phyloP scores from a whole-genome alignment of 306 rosid genomes.

The Fragaria iinumae region DNA sequence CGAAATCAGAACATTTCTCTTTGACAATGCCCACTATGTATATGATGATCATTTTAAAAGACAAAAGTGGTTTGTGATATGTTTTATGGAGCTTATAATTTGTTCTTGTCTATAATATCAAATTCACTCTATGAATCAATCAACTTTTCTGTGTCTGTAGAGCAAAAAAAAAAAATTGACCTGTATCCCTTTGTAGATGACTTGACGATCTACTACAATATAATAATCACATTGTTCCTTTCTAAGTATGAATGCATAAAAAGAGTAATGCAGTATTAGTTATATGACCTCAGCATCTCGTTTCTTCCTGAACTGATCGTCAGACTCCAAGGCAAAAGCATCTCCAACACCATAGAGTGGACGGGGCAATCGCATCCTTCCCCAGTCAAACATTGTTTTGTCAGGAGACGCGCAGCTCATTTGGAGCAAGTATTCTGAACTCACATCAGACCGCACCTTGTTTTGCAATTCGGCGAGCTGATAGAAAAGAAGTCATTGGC shows the following conservation, averaged over 20 bases:
- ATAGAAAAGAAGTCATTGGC: constrained; percentile 57
- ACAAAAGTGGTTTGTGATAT: neutral
- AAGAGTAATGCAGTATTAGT: constrained; percentile 19
- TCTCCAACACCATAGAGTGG: constrained; percentile 95
- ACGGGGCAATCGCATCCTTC: constrained; percentile 84
- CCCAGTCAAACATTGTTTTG: constrained; percentile 90
- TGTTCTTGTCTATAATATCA: neutral
- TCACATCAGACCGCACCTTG: constrained; percentile 79
- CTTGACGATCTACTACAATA: constrained; percentile 6
- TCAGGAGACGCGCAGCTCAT: constrained; percentile 79
- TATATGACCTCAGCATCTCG: constrained; percentile 79
- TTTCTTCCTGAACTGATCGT: constrained; percentile 86
- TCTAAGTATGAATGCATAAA: neutral
- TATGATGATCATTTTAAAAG: neutral
- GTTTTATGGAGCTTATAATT: neutral
- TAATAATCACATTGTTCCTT: neutral
- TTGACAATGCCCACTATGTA: neutral
- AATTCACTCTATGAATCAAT: neutral
- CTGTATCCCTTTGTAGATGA: neutral
- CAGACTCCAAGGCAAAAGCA: constrained; percentile 91
- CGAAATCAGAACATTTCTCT: constrained; percentile 27
- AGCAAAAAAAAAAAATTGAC: neutral
- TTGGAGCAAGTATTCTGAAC: constrained; percentile 87
- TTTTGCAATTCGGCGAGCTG: constrained; percentile 90
- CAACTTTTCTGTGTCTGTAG: neutral